These are phyloP conservation scores for Acanthamoeba royreba DNA, from an alignment of 208 protist species.

Conservation along the genomic window DNA sequence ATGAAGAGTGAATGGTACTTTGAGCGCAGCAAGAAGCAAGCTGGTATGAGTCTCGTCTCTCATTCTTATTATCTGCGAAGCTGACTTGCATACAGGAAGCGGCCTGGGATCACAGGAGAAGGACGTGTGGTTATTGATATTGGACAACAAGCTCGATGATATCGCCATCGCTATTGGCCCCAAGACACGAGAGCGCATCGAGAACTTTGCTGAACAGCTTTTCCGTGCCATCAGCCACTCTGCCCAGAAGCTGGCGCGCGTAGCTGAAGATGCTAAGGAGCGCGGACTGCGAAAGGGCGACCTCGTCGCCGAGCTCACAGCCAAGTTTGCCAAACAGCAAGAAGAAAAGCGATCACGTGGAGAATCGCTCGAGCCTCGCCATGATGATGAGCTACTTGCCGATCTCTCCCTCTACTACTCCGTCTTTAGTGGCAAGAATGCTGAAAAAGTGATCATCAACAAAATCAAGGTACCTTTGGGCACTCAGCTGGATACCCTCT, in stretches of 20 bases:
- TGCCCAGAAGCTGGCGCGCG: background rate
- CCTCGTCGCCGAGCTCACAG: background rate
- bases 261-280: background rate
- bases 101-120: constrained; percentile 26
- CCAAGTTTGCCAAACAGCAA: background rate
- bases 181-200: background rate
- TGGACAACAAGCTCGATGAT: constrained; percentile 43
- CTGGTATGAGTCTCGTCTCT: background rate
- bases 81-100: too few relatives aligned
- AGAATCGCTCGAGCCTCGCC: background rate
- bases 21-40: constrained; percentile 24
- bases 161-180: constrained; percentile 23
- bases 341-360: background rate
- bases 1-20: constrained; percentile 50
- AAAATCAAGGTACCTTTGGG: background rate
- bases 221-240: background rate
- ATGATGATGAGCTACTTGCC: background rate
- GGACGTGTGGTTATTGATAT: constrained; percentile 13
- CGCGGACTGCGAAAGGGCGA: background rate
- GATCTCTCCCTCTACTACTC: background rate
- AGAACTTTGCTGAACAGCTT: background rate
- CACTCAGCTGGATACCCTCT: background rate
- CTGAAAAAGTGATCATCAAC: background rate
- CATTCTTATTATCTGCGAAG: background rate
- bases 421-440: background rate